Percentiles rank a stretch among this genome's conserved stretches.
phyloP scores from a whole-genome alignment of 1,139 yeast species.

The Saccharomycopsis phalli region DNA sequence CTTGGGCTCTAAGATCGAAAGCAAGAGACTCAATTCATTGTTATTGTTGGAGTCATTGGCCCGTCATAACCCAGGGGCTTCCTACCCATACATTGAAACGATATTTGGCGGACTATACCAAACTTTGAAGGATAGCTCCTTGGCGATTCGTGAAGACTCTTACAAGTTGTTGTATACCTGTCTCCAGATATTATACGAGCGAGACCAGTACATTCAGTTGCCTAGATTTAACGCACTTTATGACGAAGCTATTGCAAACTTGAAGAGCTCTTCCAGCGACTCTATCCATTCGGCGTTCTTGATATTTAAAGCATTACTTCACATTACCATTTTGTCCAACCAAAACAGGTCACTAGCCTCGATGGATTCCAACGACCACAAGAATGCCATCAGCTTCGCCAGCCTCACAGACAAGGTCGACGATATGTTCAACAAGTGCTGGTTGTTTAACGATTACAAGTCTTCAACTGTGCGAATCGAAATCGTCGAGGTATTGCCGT shows the following conservation, averaged over 20 bases:
- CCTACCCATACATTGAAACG: conserved; percentile 10
- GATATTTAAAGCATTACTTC: conserved; percentile 15
- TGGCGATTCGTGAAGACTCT: conserved; percentile 13
- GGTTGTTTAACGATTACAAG: conserved; percentile 66
- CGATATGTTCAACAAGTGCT: conserved; percentile 13
- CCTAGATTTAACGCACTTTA: conserved; percentile 8
- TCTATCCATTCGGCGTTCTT: conserved; percentile 17
- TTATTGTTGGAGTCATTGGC: conserved; percentile 14
- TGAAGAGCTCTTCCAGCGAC: conserved; percentile 14
- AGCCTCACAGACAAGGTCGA: conserved; percentile 13
- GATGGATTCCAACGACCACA: not conserved
- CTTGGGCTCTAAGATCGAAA: conserved; percentile 13
- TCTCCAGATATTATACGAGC: conserved; percentile 4
- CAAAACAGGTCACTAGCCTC: conserved; percentile 4
- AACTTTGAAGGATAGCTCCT: conserved; percentile 14
- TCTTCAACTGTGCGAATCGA: conserved; percentile 72
- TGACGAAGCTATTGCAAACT: conserved; percentile 11
- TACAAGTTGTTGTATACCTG: conserved; percentile 12
- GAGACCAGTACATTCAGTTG: conserved; percentile 8
- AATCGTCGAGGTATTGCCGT: conserved; percentile 72
- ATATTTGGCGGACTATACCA: conserved; percentile 7
- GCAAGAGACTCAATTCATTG: conserved; percentile 11
- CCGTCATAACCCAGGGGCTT: conserved; percentile 16
- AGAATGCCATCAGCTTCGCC: conserved; percentile 6
- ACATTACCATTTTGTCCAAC: conserved; percentile 8